A percentile compares a stretch with the other conserved stretches of the same genome.
Conservation (phyloP, 2,329 filamentous ascomycete species). For the Chrysoporthe puriensis region DNA sequence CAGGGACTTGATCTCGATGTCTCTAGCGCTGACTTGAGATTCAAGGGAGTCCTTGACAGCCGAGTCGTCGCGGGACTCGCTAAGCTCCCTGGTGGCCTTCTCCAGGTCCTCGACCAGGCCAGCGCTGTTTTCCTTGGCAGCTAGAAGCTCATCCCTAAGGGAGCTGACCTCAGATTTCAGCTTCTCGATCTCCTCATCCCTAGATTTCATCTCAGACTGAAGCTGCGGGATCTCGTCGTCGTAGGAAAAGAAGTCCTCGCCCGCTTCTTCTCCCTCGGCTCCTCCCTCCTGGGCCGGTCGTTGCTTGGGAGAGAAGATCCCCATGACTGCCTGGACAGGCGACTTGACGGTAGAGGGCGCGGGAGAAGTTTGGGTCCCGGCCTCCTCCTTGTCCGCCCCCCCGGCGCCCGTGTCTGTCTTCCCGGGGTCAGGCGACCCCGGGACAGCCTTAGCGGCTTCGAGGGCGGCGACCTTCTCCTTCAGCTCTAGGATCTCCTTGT, state of each 20-base stretch:
- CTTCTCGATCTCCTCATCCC: constrained; percentile 69
- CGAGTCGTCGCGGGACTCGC: constrained; percentile 46
- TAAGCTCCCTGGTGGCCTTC: constrained; percentile 66
- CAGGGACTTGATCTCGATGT: constrained; percentile 52
- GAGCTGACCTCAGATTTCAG: constrained; percentile 71
- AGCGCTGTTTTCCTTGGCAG: constrained; percentile 70
- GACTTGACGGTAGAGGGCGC: constrained; percentile 46
- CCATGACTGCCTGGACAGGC: constrained; percentile 51
- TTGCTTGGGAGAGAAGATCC: constrained; percentile 54
- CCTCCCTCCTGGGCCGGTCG: constrained; percentile 41
- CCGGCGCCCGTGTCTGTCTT: constrained; percentile 33
- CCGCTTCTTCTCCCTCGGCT: constrained; percentile 40
- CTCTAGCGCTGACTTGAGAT: constrained; percentile 52
- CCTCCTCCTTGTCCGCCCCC: constrained; percentile 34
- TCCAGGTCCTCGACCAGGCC: constrained; percentile 71
- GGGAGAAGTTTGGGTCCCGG: constrained; percentile 24
- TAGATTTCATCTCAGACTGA: constrained; percentile 73
- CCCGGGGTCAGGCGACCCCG: constrained; percentile 38
- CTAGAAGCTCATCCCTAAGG: constrained; percentile 71
- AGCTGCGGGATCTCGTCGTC: constrained; percentile 84
- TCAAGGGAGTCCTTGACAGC: constrained; percentile 51
- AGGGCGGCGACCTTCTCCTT: constrained; percentile 61
- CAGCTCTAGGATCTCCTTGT: constrained; percentile 32
- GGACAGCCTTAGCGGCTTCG: constrained; percentile 39
- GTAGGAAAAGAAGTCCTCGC: constrained; percentile 87